These are phyloP conservation scores for Mucor racemosus DNA, from an alignment of 371 early-diverging fungal species.

Conservation along the genomic window DNA sequence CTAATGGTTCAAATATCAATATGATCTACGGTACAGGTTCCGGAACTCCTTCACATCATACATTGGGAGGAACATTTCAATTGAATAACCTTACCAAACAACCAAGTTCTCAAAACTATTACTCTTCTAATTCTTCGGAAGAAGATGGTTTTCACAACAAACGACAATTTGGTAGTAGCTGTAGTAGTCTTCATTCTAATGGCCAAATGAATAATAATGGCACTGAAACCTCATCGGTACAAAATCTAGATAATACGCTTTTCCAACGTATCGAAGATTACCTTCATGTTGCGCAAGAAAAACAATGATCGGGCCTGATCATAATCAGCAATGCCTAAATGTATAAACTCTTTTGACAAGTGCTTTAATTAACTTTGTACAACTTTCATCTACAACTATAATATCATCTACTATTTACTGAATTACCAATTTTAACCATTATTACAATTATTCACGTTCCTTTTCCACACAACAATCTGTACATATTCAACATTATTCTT, in stretches of 20 bases:
- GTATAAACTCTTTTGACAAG: no score
- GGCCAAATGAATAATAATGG: not conserved
- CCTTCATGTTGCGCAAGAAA: not conserved
- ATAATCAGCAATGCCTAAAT: not conserved
- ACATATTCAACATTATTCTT: no score
- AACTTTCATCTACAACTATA: no score
- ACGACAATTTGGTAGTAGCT: not conserved
- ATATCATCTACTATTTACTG: no score
- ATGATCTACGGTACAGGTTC: not conserved
- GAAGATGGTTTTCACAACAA: not conserved
- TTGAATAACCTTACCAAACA: not conserved
- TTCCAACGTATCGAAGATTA: constrained; percentile 13
- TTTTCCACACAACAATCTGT: no score
- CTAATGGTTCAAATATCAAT: not conserved
- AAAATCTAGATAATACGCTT: not conserved
- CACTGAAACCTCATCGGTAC: not conserved
- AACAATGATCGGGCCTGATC: not conserved
- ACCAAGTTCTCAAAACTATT: not conserved
- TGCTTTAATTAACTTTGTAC: no score
- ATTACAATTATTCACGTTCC: no score
- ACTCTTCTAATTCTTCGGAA: not conserved
- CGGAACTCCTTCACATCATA: not conserved
- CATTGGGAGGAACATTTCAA: not conserved
- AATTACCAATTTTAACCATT: no score
- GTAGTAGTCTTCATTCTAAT: not conserved